phyloP scores from a whole-genome alignment of 805 yeast species.

The Teunomyces atbi region DNA sequence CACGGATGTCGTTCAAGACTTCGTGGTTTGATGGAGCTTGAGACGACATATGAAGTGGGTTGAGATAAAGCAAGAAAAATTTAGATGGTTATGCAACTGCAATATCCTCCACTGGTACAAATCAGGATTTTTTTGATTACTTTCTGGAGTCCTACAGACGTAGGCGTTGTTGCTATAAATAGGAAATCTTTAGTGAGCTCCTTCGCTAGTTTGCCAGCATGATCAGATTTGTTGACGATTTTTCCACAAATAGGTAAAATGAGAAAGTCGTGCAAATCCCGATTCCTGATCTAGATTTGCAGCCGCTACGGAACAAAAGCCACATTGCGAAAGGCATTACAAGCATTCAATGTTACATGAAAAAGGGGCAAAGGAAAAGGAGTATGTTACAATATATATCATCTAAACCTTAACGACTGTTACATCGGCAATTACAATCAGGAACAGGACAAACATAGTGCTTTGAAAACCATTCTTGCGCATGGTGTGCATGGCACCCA shows the following conservation, averaged over 20 bases:
- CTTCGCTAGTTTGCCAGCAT: neutral
- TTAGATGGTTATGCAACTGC: neutral
- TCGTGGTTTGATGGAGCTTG: slow-evolving; percentile 19
- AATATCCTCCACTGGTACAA: neutral
- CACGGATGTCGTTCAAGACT: slow-evolving; percentile 63
- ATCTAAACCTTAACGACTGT: slow-evolving; percentile 31
- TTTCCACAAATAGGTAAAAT: slow-evolving; percentile 2
- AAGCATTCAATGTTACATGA: too few relatives aligned
- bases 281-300: slow-evolving; percentile 4
- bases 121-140: neutral
- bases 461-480: slow-evolving; percentile 91
- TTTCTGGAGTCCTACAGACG: neutral
- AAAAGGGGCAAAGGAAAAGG: too few relatives aligned
- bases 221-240: slow-evolving; percentile 6
- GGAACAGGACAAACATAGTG: slow-evolving; percentile 93
- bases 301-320: neutral
- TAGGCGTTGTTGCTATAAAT: neutral
- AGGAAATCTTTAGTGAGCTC: slow-evolving; percentile 1
- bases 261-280: slow-evolving; percentile 1
- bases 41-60: slow-evolving; percentile 6
- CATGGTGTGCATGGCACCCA: slow-evolving; percentile 93
- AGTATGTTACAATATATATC: slow-evolving; percentile 22
- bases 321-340: too few relatives aligned
- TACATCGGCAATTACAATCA: slow-evolving; percentile 83
- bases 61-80: neutral